These are phyloP conservation scores for Filosporella fistucella DNA, from an alignment of 495 filamentous ascomycete genomes.

Conservation along the genomic window DNA sequence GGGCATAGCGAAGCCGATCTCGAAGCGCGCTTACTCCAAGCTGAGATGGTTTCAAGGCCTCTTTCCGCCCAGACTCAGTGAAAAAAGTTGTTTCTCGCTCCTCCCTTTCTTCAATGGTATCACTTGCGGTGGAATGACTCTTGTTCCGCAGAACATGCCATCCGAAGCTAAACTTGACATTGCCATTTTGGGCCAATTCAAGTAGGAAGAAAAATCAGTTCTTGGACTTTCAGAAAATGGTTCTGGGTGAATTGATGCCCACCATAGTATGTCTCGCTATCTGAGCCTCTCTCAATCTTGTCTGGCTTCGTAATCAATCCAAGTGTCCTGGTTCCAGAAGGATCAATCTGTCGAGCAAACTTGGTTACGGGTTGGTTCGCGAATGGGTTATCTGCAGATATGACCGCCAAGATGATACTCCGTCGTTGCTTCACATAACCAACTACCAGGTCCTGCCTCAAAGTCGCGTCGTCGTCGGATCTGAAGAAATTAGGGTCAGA, in stretches of 20 bases:
- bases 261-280: conserved; percentile 33
- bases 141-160: conserved; percentile 49
- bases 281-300: conserved; percentile 32
- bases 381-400: conserved; percentile 47
- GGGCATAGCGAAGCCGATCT: conserved; percentile 47
- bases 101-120: conserved; percentile 30
- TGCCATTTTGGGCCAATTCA: conserved; percentile 43
- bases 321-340: conserved; percentile 35
- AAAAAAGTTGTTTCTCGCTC: conserved; percentile 34
- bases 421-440: conserved; percentile 41
- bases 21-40: conserved; percentile 46
- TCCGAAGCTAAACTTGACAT: conserved; percentile 40
- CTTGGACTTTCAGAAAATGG: too few species aligned
- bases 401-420: conserved; percentile 46
- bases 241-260: too few species aligned
- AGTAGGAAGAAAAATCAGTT: too few species aligned
- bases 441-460: conserved; percentile 39
- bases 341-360: conserved; percentile 34
- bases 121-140: conserved; percentile 35
- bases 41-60: conserved; percentile 12
- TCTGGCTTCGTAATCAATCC: conserved; percentile 51
- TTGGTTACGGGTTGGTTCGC: conserved; percentile 44
- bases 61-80: conserved; percentile 26
- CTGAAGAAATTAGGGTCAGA: too few species aligned
- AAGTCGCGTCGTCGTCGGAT: conserved; percentile 33